phyloP scores from a whole-genome alignment of 2,329 filamentous ascomycete genomes.

The Fonsecaea multimorphosa region DNA sequence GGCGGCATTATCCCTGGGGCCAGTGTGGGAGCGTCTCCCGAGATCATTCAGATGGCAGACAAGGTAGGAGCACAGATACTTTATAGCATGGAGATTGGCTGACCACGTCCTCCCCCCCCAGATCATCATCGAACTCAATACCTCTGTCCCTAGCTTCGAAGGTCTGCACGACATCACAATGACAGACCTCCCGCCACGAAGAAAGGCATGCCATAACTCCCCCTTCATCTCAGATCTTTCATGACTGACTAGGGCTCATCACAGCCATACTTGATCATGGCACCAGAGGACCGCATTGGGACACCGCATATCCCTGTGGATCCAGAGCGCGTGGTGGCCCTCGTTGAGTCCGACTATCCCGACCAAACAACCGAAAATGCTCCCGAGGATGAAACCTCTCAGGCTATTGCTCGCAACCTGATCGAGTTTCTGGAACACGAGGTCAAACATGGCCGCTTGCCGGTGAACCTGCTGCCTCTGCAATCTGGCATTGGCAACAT shows the following conservation, averaged over 20 bases:
- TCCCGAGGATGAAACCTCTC: conserved; percentile 74
- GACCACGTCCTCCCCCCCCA: conserved; percentile 19
- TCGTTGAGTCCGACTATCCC: conserved; percentile 83
- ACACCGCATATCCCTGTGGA: conserved; percentile 82
- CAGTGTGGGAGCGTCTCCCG: conserved; percentile 82
- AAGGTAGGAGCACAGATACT: conserved; percentile 59
- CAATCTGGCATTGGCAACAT: conserved; percentile 94
- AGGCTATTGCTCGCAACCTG: conserved; percentile 75
- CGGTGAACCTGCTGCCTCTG: conserved; percentile 75
- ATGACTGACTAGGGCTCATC: neutral
- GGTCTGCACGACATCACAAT: conserved; percentile 90
- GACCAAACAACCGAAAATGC: conserved; percentile 77
- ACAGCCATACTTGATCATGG: conserved; percentile 71
- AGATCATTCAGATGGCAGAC: conserved; percentile 87
- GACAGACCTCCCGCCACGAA: conserved; percentile 78
- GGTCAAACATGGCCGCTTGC: conserved; percentile 77
- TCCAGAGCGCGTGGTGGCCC: conserved; percentile 80
- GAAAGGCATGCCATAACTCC: conserved; percentile 62
- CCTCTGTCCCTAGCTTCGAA: conserved; percentile 80
- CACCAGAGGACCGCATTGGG: conserved; percentile 84
- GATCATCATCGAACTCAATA: conserved; percentile 93
- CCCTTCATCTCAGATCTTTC: neutral
- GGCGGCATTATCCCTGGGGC: conserved; percentile 88
- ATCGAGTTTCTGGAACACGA: conserved; percentile 89
- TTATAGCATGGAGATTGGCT: neutral